Base-by-base conservation (phyloP, 2,329 filamentous ascomycete species). In the Calonectria montana region DNA sequence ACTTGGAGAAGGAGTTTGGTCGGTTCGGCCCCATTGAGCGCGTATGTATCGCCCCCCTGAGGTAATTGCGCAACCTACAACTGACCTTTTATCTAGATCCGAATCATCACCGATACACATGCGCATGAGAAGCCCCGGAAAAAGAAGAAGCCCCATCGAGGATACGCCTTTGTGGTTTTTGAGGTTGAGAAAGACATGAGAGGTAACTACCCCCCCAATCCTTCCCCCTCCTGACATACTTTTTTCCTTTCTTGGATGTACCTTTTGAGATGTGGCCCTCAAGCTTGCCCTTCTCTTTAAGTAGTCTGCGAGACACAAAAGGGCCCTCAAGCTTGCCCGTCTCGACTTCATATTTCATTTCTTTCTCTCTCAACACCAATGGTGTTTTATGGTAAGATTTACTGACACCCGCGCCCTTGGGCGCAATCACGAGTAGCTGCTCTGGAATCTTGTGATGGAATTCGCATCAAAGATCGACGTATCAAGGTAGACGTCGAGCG, bases 101-200 rank as follows among this genome's bases (percentile, higher is more conserved):
- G 96, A 74, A 94, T 98, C 78, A 91, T 98, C 77, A 91, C 91
- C 79, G 93, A 97, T 82, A 92, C 91, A 5, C 91, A 94, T 78
- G 89, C 91, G 73, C 85, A 89, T 77, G 90, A 90, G 81, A 93
- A 89, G 83, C 91, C 89, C 69, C 94, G 93, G 80, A 95, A 96
- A 85, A 92, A 94, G 82, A 93, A 93, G 81, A 95, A 95, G 86
- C 87, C 92, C 63, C 94, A 97, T 81, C 90, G 93, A 80, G 97
- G 97, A 73, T 99, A 99, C 84, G 97, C 95, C 73, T 99, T 99
- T 82, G 93, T 99, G 78, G 94, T 98, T 67, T 99, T 96, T 82
- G 96, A 98, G 85, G 93, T 94, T 83, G 97, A 98, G 86, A 96
- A 96, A 85, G 97, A 98, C 83, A 98, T 98, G 96, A 97, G 97